phyloP scores from a whole-genome alignment of 495 filamentous ascomycete genomes.

The Platismatia glauca region DNA sequence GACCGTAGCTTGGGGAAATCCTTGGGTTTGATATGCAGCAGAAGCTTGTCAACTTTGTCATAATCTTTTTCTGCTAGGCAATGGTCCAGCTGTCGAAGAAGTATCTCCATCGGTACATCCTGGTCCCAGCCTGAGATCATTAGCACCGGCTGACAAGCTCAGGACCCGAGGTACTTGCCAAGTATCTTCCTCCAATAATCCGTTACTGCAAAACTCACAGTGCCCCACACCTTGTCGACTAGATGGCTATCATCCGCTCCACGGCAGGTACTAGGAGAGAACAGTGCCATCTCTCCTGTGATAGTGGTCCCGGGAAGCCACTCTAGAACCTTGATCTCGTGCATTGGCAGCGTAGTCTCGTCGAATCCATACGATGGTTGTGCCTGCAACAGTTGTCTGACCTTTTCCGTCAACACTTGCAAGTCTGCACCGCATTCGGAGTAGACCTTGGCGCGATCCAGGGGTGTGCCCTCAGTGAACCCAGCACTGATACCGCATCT shows the following conservation, averaged over 20 bases:
- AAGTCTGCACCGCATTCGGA: slow-evolving; percentile 18
- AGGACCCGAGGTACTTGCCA: not conserved
- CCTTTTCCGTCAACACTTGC: slow-evolving; percentile 18
- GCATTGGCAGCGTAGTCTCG: not conserved
- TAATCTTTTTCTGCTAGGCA: slow-evolving; percentile 20
- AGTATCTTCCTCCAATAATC: slow-evolving; percentile 26
- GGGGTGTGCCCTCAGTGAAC: not conserved
- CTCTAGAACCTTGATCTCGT: slow-evolving; percentile 6
- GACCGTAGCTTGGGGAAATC: slow-evolving; percentile 5
- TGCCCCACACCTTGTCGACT: slow-evolving; percentile 24
- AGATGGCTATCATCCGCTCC: slow-evolving; percentile 20
- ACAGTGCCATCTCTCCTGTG: slow-evolving; percentile 13
- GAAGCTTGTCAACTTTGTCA: slow-evolving; percentile 21
- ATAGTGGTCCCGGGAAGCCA: slow-evolving; percentile 29
- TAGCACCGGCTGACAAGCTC: not conserved
- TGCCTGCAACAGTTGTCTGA: slow-evolving; percentile 18
- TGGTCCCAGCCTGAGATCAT: slow-evolving; percentile 21
- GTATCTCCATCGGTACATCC: slow-evolving; percentile 16
- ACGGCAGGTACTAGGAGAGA: slow-evolving; percentile 22
- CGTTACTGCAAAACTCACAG: slow-evolving; percentile 20
- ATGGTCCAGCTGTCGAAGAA: slow-evolving; percentile 25
- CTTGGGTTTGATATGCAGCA: slow-evolving; percentile 20
- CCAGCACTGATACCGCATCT: slow-evolving; percentile 23
- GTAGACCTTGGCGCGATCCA: slow-evolving; percentile 13
- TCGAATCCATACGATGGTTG: slow-evolving; percentile 3